Evolutionary conservation across 805 yeast genomes (phyloP).

Genomic region (Myxozyma nipponensis): DNA sequence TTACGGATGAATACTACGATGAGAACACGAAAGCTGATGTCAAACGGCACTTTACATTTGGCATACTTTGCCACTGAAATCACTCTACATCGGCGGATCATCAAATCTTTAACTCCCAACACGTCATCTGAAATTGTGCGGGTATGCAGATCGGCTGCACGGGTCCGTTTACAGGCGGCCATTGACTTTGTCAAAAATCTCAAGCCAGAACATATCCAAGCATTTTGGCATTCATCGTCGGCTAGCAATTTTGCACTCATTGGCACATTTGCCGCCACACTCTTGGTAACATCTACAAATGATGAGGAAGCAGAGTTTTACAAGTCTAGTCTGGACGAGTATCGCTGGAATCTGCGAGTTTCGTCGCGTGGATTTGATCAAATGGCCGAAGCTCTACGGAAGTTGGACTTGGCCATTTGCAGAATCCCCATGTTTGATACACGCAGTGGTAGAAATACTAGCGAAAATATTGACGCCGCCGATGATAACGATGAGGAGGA

Average conservation of each 20-base stretch:
- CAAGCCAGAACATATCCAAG: slow-evolving; percentile 30
- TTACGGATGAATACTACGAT: slow-evolving; percentile 40
- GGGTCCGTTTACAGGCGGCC: slow-evolving; percentile 26
- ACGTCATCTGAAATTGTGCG: slow-evolving; percentile 43
- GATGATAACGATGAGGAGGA: not conserved
- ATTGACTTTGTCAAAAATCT: slow-evolving; percentile 30
- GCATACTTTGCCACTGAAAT: slow-evolving; percentile 32
- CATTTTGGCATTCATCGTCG: slow-evolving; percentile 31
- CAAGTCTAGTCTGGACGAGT: slow-evolving; percentile 66
- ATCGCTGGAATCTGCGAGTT: slow-evolving; percentile 70
- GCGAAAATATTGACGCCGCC: not conserved
- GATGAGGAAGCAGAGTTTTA: slow-evolving; percentile 60
- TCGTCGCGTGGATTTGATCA: slow-evolving; percentile 75
- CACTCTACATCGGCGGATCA: slow-evolving; percentile 30
- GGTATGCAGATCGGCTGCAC: slow-evolving; percentile 35
- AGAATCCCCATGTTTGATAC: slow-evolving; percentile 55
- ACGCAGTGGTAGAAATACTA: slow-evolving; percentile 10
- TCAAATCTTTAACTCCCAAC: slow-evolving; percentile 43
- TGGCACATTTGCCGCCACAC: slow-evolving; percentile 31
- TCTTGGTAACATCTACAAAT: slow-evolving; percentile 46
- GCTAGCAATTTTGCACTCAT: slow-evolving; percentile 33
- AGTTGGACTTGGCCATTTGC: slow-evolving; percentile 65
- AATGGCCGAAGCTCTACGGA: slow-evolving; percentile 66
- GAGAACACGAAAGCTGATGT: slow-evolving; percentile 72
- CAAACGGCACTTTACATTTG: slow-evolving; percentile 45